Percentiles rank a stretch among this genome's conserved stretches.
Conservation (phyloP, 23 red algal genomes). For the Rhodosorus marinus region DNA sequence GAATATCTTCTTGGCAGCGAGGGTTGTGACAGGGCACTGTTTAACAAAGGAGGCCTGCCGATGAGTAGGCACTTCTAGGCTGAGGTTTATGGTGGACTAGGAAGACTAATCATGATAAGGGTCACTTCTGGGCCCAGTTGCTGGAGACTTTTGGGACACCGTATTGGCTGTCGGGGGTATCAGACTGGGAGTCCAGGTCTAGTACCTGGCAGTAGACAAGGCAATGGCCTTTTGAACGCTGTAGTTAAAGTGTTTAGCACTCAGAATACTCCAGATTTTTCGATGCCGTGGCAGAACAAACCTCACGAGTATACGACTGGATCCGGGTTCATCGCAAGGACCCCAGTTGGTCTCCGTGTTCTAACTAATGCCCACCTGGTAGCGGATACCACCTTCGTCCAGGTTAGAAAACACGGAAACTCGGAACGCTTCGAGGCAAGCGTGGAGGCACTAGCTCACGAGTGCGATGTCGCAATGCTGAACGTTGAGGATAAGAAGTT, state of each 20-base stretch:
- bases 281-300: conserved; percentile 35
- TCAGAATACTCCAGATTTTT: conserved; percentile 20
- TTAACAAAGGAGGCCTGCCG: too few relatives aligned
- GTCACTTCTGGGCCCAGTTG: too few relatives aligned
- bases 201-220: too few relatives aligned
- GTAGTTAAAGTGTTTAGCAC: conserved; percentile 23
- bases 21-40: too few relatives aligned
- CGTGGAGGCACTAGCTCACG: conserved; percentile 13
- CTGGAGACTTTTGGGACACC: too few relatives aligned
- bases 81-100: too few relatives aligned
- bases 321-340: conserved; percentile 15
- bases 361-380: conserved; percentile 43
- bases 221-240: too few relatives aligned
- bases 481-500: conserved; percentile 25
- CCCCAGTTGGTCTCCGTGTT: conserved; percentile 5
- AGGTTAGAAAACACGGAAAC: conserved; percentile 14
- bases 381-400: conserved; percentile 13
- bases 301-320: conserved; percentile 13
- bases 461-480: conserved; percentile 39
- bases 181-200: too few relatives aligned
- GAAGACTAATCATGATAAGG: too few relatives aligned
- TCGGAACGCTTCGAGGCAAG: conserved; percentile 10
- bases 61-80: too few relatives aligned
- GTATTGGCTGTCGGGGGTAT: too few relatives aligned
- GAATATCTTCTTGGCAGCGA: too few relatives aligned